These are phyloP conservation scores for Heimioporus sp. DNA, from an alignment of 768 basidiomycete species.

Conservation along the genomic window DNA sequence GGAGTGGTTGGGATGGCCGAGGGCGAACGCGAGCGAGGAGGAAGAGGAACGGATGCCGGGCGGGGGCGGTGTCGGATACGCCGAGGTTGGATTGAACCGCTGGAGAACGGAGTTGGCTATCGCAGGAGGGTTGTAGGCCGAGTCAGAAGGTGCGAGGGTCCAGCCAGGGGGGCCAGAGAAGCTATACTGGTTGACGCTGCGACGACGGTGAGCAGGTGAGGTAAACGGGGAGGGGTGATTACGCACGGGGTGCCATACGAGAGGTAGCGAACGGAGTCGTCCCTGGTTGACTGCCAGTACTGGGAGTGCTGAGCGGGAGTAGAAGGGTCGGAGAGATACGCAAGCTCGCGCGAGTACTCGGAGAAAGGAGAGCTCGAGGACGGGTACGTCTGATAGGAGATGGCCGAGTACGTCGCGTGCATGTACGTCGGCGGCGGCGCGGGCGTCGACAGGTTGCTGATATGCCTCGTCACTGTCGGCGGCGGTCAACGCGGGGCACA, in stretches of 20 bases:
- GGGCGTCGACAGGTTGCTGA: conserved; percentile 56
- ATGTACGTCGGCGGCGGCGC: conserved; percentile 63
- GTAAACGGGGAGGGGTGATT: neutral
- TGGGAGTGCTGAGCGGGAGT: conserved; percentile 44
- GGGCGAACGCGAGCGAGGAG: conserved; percentile 73
- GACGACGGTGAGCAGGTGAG: conserved; percentile 8
- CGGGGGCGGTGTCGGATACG: conserved; percentile 71
- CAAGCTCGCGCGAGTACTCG: conserved; percentile 63
- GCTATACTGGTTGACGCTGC: conserved; percentile 24
- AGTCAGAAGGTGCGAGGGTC: conserved; percentile 40
- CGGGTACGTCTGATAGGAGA: conserved; percentile 28
- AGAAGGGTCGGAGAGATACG: conserved; percentile 52
- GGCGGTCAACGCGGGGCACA: conserved; percentile 16
- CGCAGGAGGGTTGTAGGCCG: conserved; percentile 51
- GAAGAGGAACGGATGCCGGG: conserved; percentile 63
- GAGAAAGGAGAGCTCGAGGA: conserved; percentile 56
- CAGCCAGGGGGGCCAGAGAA: conserved; percentile 41
- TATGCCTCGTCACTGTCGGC: conserved; percentile 61
- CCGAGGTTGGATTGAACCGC: conserved; percentile 53
- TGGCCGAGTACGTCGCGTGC: conserved; percentile 41
- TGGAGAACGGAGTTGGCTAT: conserved; percentile 69
- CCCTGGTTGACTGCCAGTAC: conserved; percentile 64
- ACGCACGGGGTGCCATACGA: conserved; percentile 53
- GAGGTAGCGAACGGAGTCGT: conserved; percentile 60
- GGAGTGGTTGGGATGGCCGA: conserved; percentile 45